Evolutionary conservation across 805 yeast species (phyloP), one percentile per base, ranked within the genome.

Genomic region (Ogataea methanolica): DNA sequence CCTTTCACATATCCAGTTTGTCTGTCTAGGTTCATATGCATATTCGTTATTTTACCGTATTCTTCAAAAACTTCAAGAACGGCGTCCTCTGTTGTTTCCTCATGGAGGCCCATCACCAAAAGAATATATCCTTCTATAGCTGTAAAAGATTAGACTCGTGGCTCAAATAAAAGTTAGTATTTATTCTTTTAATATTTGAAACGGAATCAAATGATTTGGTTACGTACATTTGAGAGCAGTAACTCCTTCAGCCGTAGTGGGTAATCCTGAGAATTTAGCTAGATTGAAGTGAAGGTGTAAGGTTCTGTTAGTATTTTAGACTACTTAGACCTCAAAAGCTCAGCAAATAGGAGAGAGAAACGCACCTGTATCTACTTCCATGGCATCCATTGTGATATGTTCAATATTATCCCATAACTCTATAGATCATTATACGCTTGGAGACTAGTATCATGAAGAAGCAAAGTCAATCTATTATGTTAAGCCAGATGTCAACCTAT

Each of bases 1-100:
- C 74, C 74, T 51, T 67, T 70, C 15, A 61, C 72, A 51, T 66
- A 71, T 3, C 79, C 79, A 2, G 76, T 65, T 41, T 68, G 68
- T 36, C 73, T 62, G 45, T 73, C 77, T 6, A 71, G 50, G 46
- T 73, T 75, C 46, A 75, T 47, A 48, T 71, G 75, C 1, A 73
- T 41, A 19, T 65, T 64, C 31, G 61, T 58, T 11, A 75, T 66
- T 12, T 49, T 56, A 2, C 76, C 77, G 45, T 53, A 71, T 23
- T 74, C 78, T 33, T 69, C 61, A 50, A 74, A 71, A 33, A 61
- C 57, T 51, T 75, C 78, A 5, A 50, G 49, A 1, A 73, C 48
- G 29, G 71, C 75, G 42, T 73, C 78, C 43, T 75, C 79, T 8
- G 73, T 55, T 2, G 72, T 69, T 54, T 74, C 79, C 35, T 71